A percentile compares a stretch with the other conserved stretches of the same genome.
Conservation (phyloP, 345 rosid species). For the Clausena lansium region DNA sequence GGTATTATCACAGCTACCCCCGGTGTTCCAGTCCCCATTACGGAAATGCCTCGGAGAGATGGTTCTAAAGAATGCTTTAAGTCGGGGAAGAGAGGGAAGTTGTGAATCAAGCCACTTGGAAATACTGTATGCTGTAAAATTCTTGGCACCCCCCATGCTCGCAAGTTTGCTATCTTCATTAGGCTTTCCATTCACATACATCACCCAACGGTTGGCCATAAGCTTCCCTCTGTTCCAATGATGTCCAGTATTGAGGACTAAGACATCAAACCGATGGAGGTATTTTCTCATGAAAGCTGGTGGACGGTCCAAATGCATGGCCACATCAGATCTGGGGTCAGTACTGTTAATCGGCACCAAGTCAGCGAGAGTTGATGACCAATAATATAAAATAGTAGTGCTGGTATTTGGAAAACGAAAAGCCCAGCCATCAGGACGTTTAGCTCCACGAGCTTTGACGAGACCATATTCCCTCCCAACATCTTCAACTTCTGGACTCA, state of each 20-base stretch:
- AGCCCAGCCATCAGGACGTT: slow-evolving; percentile 74
- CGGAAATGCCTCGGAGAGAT: slow-evolving; percentile 72
- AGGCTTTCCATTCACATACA: slow-evolving; percentile 56
- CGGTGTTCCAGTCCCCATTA: slow-evolving; percentile 78
- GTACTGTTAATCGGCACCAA: slow-evolving; percentile 45
- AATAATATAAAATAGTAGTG: slow-evolving; percentile 70
- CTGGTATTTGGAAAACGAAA: slow-evolving; percentile 58
- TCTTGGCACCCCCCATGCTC: slow-evolving; percentile 51
- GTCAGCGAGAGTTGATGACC: slow-evolving; percentile 68
- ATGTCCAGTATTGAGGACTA: slow-evolving; percentile 78
- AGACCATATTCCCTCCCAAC: slow-evolving; percentile 63
- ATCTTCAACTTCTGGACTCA: slow-evolving; percentile 52
- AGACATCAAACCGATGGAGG: slow-evolving; percentile 51
- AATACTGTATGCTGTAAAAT: slow-evolving; percentile 50
- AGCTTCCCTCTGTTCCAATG: slow-evolving; percentile 86
- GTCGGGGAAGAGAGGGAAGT: slow-evolving; percentile 49
- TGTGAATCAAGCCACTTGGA: slow-evolving; percentile 61
- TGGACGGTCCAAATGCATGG: slow-evolving; percentile 80
- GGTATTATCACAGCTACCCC: slow-evolving; percentile 73
- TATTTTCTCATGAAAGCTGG: slow-evolving; percentile 58
- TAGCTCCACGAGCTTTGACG: slow-evolving; percentile 43
- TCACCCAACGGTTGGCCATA: slow-evolving; percentile 65
- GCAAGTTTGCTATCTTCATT: slow-evolving; percentile 33
- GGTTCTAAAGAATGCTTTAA: slow-evolving; percentile 67
- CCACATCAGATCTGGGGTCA: slow-evolving; percentile 30